These are phyloP conservation scores for Talaromyces nanjingensis DNA, from an alignment of 495 filamentous ascomycete species.

Conservation along the genomic window DNA sequence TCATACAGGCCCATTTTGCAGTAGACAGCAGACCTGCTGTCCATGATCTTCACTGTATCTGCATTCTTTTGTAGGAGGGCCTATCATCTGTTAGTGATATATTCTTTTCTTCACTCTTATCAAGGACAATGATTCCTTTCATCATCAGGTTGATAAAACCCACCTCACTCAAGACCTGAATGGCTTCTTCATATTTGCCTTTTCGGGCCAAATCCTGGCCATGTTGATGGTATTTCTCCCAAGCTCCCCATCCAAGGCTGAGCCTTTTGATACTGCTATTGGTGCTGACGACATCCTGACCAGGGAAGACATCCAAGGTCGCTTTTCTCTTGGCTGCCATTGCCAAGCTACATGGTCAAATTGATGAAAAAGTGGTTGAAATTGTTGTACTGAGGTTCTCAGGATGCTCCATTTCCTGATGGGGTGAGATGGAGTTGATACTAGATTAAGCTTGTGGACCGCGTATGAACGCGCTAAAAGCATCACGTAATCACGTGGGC, in stretches of 20 bases:
- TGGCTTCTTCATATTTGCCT: constrained; percentile 32
- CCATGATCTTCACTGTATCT: constrained; percentile 38
- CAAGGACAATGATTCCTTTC: not conserved
- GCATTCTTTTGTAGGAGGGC: constrained; percentile 25
- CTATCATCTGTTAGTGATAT: constrained; percentile 18
- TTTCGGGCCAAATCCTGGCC: constrained; percentile 36
- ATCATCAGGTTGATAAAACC: not conserved
- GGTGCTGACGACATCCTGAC: not conserved
- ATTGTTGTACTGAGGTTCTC: not conserved
- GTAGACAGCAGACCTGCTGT: constrained; percentile 55
- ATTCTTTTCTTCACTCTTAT: not conserved
- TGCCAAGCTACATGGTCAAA: not conserved
- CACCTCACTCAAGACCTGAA: constrained; percentile 39
- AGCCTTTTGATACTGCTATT: not conserved
- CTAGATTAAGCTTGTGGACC: not conserved
- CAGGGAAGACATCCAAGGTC: not conserved
- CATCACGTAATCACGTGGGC: constrained; percentile 8
- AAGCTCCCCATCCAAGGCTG: not conserved
- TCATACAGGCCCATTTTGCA: constrained; percentile 49
- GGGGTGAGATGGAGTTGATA: not conserved
- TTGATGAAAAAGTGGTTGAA: not conserved
- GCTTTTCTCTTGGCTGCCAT: constrained; percentile 6
- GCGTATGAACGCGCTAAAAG: not conserved
- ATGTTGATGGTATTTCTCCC: constrained; percentile 17
- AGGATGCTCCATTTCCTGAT: not conserved